Evolutionary conservation across 2,329 filamentous ascomycete species (phyloP).

Genomic region (Botrytis aclada): DNA sequence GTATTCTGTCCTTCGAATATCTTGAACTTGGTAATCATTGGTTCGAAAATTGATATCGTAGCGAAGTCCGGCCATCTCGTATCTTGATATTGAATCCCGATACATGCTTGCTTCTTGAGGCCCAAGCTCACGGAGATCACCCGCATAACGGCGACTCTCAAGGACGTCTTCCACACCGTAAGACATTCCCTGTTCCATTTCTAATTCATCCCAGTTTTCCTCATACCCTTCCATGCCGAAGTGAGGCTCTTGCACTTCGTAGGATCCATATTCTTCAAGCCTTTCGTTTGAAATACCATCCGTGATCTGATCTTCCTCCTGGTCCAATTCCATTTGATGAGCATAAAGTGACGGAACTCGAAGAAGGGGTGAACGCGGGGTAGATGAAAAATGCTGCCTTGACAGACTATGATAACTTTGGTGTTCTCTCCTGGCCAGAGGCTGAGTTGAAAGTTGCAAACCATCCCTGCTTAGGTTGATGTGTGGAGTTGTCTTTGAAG

Average conservation of each 20-base stretch:
- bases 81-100: background rate
- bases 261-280: background rate
- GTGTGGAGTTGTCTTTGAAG: background rate
- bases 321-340: conserved; percentile 5
- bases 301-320: background rate
- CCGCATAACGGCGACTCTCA: background rate
- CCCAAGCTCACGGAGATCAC: conserved; percentile 2
- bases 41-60: background rate
- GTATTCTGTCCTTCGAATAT: background rate
- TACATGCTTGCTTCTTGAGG: background rate
- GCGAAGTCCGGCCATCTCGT: background rate
- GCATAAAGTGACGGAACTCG: conserved; percentile 8
- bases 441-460: background rate
- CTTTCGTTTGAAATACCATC: background rate
- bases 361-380: conserved; percentile 7
- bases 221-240: background rate
- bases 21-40: background rate
- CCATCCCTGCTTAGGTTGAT: background rate
- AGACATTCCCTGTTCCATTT: background rate
- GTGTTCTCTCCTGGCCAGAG: background rate
- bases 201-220: background rate
- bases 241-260: background rate
- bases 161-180: background rate
- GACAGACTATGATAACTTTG: background rate
- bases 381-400: background rate